Evolutionary conservation across 2,329 filamentous ascomycete species (phyloP).

Genomic region (Pestalotiopsis sp.): DNA sequence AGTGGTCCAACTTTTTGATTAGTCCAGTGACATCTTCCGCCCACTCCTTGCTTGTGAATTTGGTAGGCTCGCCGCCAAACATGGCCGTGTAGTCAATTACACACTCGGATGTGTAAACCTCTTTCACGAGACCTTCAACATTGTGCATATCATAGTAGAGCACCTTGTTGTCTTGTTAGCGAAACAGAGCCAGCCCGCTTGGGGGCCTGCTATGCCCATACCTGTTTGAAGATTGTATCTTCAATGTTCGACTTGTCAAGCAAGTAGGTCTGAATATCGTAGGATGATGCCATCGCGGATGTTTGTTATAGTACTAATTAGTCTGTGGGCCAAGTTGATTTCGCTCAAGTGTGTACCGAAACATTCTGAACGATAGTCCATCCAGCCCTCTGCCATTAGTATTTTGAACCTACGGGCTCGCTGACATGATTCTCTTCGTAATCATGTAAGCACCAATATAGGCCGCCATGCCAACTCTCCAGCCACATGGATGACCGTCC

Average conservation of each 20-base stretch:
- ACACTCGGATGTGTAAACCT: slow-evolving; percentile 30
- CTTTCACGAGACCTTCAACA: slow-evolving; percentile 21
- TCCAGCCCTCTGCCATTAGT: background rate
- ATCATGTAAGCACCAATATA: background rate
- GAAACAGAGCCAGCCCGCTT: background rate
- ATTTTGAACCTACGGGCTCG: background rate
- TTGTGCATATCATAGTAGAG: slow-evolving; percentile 28
- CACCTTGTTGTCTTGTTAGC: slow-evolving; percentile 18
- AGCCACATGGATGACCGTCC: background rate
- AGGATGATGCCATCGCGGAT: slow-evolving; percentile 26
- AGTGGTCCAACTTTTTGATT: slow-evolving; percentile 21
- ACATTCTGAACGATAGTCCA: too few species aligned
- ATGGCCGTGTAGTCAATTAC: slow-evolving; percentile 33
- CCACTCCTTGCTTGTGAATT: slow-evolving; percentile 24
- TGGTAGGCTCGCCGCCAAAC: slow-evolving; percentile 27
- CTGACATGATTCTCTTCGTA: background rate
- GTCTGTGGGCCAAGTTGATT: too few species aligned
- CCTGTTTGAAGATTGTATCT: slow-evolving; percentile 29
- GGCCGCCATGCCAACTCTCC: background rate
- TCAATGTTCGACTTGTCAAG: slow-evolving; percentile 35
- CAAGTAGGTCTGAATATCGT: slow-evolving; percentile 30
- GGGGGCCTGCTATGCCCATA: slow-evolving; percentile 12
- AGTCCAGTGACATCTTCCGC: slow-evolving; percentile 17
- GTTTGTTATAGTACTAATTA: background rate
- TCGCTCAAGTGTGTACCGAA: too few species aligned